These are phyloP conservation scores for Lanmaoa pseudosensibilis DNA, from an alignment of 768 basidiomycete genomes.

Conservation along the genomic window DNA sequence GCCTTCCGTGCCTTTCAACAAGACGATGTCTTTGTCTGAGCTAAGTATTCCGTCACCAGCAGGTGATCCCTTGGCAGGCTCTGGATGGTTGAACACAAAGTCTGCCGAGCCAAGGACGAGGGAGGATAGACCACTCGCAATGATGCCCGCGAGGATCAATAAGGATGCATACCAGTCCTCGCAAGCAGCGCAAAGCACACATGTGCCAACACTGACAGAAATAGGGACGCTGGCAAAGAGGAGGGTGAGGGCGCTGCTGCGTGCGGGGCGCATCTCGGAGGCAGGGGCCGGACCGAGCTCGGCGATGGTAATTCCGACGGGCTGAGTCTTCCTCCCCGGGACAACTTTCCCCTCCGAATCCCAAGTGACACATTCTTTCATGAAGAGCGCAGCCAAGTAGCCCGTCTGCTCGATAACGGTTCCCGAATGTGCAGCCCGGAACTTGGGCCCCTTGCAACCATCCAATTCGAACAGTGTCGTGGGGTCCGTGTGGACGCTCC, in stretches of 20 bases:
- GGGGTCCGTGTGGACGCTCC: constrained; percentile 19
- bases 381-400: constrained; percentile 55
- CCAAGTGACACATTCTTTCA: constrained; percentile 14
- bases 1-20: constrained; percentile 30
- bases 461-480: constrained; percentile 17
- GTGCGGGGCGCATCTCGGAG: constrained; percentile 4
- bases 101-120: constrained; percentile 26
- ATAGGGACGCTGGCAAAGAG: constrained; percentile 23
- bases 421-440: constrained; percentile 67
- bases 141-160: constrained; percentile 34
- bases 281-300: constrained; percentile 12
- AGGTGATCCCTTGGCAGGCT: constrained; percentile 26
- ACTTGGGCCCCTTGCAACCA: constrained; percentile 51
- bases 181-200: constrained; percentile 18
- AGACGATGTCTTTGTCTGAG: constrained; percentile 18
- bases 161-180: constrained; percentile 29
- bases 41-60: constrained; percentile 31
- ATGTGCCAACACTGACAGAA: constrained; percentile 20
- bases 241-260: neutral
- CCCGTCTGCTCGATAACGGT: constrained; percentile 47
- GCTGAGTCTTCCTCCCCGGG: constrained; percentile 9
- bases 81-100: constrained; percentile 21
- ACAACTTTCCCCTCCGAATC: constrained; percentile 12
- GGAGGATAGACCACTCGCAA: constrained; percentile 31
- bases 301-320: constrained; percentile 11